Evolutionary conservation across 1,139 yeast genomes (phyloP).

Genomic region (Dujonia santamariae): DNA sequence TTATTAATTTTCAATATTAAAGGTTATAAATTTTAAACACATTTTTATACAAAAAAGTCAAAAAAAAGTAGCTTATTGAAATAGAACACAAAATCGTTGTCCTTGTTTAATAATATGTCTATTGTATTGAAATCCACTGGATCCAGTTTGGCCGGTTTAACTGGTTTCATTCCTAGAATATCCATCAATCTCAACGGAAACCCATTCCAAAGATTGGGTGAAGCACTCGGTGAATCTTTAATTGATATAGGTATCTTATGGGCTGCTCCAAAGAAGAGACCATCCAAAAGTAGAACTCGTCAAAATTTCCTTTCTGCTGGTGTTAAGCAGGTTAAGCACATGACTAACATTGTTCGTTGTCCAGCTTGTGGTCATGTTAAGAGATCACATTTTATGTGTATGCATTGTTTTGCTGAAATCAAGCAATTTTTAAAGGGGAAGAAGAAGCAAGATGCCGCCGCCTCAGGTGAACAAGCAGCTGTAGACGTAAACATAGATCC

Average conservation of each 20-base stretch:
- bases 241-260: slow-evolving; percentile 39
- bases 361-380: slow-evolving; percentile 95
- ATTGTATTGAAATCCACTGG: slow-evolving; percentile 2
- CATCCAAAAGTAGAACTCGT: slow-evolving; percentile 82
- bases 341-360: slow-evolving; percentile 79
- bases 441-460: slow-evolving; percentile 34
- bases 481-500: slow-evolving; percentile 55
- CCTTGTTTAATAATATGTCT: slow-evolving; percentile 1
- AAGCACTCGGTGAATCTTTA: slow-evolving; percentile 1
- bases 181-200: neutral
- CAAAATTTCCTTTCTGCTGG: slow-evolving; percentile 81
- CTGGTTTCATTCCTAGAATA: neutral
- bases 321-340: slow-evolving; percentile 71
- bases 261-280: slow-evolving; percentile 94
- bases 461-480: slow-evolving; percentile 16
- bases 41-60: neutral
- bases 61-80: no score
- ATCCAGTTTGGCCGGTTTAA: neutral
- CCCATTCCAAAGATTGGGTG: slow-evolving; percentile 1
- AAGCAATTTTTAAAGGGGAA: slow-evolving; percentile 64
- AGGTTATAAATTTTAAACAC: neutral
- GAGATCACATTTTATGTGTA: slow-evolving; percentile 86
- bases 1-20: neutral
- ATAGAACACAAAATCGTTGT: no score
- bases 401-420: slow-evolving; percentile 87